These are phyloP conservation scores for Geosmithia flava DNA, from an alignment of 2,329 filamentous ascomycete genomes.

Conservation along the genomic window DNA sequence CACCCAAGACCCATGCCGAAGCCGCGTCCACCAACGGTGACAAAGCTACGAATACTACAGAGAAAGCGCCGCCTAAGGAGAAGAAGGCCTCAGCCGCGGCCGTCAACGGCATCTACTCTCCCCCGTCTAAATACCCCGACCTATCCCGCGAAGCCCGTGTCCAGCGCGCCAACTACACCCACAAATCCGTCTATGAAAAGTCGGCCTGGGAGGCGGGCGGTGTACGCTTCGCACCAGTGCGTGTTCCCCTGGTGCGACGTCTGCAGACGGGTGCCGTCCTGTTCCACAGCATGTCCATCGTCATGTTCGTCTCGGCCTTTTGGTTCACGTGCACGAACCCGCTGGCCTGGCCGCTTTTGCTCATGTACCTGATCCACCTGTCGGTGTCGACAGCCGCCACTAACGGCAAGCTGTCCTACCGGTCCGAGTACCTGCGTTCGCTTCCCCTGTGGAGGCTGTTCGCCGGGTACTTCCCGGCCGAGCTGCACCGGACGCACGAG, in stretches of 20 bases:
- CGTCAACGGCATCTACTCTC: no score
- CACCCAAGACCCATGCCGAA: no score
- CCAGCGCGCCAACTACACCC: background rate
- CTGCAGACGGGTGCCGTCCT: constrained; percentile 70
- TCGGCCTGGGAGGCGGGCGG: constrained; percentile 28
- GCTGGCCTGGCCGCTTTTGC: constrained; percentile 70
- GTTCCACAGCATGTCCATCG: constrained; percentile 59
- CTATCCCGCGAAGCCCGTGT: background rate
- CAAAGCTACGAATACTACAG: no score
- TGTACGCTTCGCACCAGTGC: constrained; percentile 76
- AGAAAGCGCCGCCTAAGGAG: no score
- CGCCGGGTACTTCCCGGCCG: constrained; percentile 83
- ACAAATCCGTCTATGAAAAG: constrained; percentile 10
- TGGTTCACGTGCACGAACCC: constrained; percentile 88
- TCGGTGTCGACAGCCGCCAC: constrained; percentile 67
- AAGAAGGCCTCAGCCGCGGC: no score
- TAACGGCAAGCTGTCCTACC: constrained; percentile 61
- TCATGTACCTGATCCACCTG: constrained; percentile 73
- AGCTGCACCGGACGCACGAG: constrained; percentile 71
- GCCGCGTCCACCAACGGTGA: no score
- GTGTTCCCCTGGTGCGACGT: constrained; percentile 57
- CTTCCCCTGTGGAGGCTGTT: constrained; percentile 78
- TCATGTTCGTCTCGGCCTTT: constrained; percentile 63
- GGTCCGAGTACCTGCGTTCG: constrained; percentile 62
- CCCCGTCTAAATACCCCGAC: background rate